Evolutionary conservation across 2,329 filamentous ascomycete species (phyloP), one percentile per base, ranked within the genome.

Genomic region (Cladosporium sp.): DNA sequence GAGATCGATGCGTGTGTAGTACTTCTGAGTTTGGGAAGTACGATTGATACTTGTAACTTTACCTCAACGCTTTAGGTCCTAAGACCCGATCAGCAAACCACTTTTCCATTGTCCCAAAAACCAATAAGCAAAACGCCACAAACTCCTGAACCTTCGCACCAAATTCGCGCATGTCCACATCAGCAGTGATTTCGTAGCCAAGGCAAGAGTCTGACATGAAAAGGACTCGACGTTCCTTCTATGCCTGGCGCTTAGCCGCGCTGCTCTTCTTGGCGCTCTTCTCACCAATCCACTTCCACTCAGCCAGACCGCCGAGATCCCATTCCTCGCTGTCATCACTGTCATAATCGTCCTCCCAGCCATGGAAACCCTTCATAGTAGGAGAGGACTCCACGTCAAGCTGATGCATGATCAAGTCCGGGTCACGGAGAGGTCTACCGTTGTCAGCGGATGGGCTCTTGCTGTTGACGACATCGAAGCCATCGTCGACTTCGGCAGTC

Each of bases 211-310:
- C 10, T 46, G 40, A 6, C 8, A 8, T 23, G n/a, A 21, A n/a
- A 11, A 46, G n/a, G 11, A n/a, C 40, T 6, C n/a, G 6, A 1
- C n/a, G 11, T 46, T 8, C 40, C 23, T 28, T 28, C 49, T 52
- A 26, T 16, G 23, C 49, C 49, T 52, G 11, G 49, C 49, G 1
- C 2, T 29, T 29, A 26, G 23, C 23, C 4, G 23, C 10, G 28
- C 52, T 53, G 16, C 23, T 29, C 18, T n/a, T 8, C 6, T 29
- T 10, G 12, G 52, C 52, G n/a, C 28, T 55, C 52, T 55, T 55
- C 52, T 55, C 52, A 8, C 52, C 52, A 55, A 55, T 16, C 52
- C 52, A 55, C 28, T 55, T 55, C 29, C 52, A 55, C 52, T 55
- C 52, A 29, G 52, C 26, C 28, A 55, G 18, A 4, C 52, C 52